Evolutionary conservation across 179 eudicot species (phyloP).

Genomic region (Actinidia polygama): DNA sequence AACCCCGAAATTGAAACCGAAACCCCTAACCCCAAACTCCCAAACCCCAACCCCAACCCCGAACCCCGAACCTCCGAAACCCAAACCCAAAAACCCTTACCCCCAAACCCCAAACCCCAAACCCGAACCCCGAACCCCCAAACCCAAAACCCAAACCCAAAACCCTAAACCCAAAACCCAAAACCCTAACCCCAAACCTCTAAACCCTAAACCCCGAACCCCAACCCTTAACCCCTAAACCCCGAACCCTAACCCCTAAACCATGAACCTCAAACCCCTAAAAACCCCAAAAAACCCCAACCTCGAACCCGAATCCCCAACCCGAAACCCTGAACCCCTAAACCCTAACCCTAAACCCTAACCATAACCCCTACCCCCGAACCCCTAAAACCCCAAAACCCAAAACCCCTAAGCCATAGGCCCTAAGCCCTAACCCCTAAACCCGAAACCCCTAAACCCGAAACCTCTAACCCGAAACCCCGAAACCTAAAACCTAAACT

Average conservation of each 20-base stretch:
- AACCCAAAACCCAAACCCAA: background rate
- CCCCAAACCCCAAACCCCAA: background rate
- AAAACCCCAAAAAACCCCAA: conserved; percentile 14
- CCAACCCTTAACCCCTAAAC: background rate
- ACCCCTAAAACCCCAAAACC: background rate
- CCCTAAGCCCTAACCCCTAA: conserved; percentile 1
- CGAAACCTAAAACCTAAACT: background rate
- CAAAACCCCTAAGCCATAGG: background rate
- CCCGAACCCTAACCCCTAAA: conserved; percentile 14
- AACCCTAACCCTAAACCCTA: conserved; percentile 21
- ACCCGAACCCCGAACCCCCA: background rate
- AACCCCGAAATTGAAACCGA: background rate
- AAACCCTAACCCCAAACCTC: background rate
- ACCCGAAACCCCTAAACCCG: conserved; percentile 14
- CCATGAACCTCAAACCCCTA: conserved; percentile 13
- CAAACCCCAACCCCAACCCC: background rate
- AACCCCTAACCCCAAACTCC: background rate
- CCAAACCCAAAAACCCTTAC: background rate
- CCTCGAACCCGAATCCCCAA: conserved; percentile 16
- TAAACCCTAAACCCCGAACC: conserved; percentile 12
- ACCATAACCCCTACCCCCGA: too few species aligned
- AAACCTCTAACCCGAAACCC: conserved; percentile 13
- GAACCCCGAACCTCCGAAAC: background rate
- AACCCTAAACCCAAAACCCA: background rate
- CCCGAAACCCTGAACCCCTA: conserved; percentile 11